Evolutionary conservation across 352 stramenopile genomes (phyloP).

Genomic region (Hyphochytrium catenoides): DNA sequence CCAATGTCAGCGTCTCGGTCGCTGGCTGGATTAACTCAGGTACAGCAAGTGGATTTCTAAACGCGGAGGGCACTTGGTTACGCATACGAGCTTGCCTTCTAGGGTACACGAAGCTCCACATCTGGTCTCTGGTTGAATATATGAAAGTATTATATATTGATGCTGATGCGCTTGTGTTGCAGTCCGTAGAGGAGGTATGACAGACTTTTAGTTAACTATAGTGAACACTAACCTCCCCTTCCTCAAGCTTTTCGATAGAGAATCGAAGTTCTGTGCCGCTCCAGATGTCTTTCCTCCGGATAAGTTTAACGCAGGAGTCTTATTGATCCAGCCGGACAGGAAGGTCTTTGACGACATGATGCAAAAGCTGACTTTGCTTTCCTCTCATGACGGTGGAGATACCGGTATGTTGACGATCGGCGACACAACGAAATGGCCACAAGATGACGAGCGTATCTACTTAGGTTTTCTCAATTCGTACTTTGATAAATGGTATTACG

Average conservation of each 20-base stretch:
- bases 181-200: slow-evolving; percentile 32
- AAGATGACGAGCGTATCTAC: slow-evolving; percentile 15
- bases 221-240: no score
- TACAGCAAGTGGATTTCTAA: no score
- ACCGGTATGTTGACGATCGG: not conserved
- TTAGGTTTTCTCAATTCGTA: slow-evolving; percentile 62
- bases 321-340: slow-evolving; percentile 26
- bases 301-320: slow-evolving; percentile 52
- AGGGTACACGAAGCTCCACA: slow-evolving; percentile 17
- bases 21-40: slow-evolving; percentile 18
- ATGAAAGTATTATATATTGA: slow-evolving; percentile 61
- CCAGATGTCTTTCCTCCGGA: slow-evolving; percentile 57
- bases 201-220: slow-evolving; percentile 5
- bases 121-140: slow-evolving; percentile 37
- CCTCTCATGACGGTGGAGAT: slow-evolving; percentile 34
- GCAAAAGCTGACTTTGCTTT: slow-evolving; percentile 12
- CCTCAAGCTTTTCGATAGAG: slow-evolving; percentile 16
- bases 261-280: slow-evolving; percentile 37
- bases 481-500: slow-evolving; percentile 36
- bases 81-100: no score
- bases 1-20: slow-evolving; percentile 10
- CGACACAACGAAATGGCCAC: not conserved
- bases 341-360: slow-evolving; percentile 28
- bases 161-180: slow-evolving; percentile 39
- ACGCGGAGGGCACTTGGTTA: no score